Evolutionary conservation across 2,329 filamentous ascomycete genomes (phyloP).

Genomic region (Claviceps digitariae): DNA sequence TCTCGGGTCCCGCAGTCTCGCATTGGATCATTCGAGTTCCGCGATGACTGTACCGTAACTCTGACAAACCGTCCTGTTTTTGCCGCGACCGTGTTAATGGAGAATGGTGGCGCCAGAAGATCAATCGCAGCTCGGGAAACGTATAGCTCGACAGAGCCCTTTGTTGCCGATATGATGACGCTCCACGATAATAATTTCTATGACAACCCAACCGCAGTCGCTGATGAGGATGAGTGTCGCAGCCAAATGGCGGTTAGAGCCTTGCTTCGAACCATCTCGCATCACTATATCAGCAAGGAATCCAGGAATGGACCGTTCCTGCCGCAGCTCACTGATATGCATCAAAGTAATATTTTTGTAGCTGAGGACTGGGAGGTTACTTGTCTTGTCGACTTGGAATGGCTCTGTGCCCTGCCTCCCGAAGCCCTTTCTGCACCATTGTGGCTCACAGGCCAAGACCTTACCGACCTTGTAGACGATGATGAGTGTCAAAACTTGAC

Average conservation of each 20-base stretch:
- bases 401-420: too few species aligned
- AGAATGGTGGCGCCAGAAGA: conserved; percentile 18
- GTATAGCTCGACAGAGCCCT: conserved; percentile 12
- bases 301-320: conserved; percentile 14
- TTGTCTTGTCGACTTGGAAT: too few species aligned
- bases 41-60: background rate
- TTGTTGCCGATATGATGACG: conserved; percentile 12
- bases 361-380: conserved; percentile 19
- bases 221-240: conserved; percentile 14
- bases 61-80: conserved; percentile 6
- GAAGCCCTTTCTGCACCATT: too few species aligned
- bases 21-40: conserved; percentile 5
- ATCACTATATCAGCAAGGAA: conserved; percentile 12
- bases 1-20: conserved; percentile 16
- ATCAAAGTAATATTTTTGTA: conserved; percentile 23
- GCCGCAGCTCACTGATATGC: conserved; percentile 18
- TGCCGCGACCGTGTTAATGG: conserved; percentile 14
- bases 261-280: conserved; percentile 13
- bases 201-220: conserved; percentile 12
- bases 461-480: background rate
- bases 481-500: background rate
- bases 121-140: conserved; percentile 10
- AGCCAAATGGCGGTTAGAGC: conserved; percentile 15
- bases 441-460: background rate
- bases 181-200: conserved; percentile 13